These are phyloP conservation scores for Xerocomus amazonicus DNA, from an alignment of 1,284 basidiomycete species.

Conservation along the genomic window DNA sequence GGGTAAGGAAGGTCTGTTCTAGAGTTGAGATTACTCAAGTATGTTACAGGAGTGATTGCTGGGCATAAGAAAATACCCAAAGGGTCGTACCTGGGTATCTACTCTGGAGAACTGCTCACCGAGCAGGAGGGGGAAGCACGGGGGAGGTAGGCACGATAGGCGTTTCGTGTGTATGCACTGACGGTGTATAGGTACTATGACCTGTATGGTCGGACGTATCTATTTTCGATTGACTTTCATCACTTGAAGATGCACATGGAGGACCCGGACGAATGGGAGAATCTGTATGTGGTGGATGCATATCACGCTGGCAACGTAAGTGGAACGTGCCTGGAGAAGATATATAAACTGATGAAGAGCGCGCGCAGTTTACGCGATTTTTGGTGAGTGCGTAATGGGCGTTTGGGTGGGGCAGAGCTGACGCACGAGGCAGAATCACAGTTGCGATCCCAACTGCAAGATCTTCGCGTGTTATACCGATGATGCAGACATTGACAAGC, in stretches of 20 bases:
- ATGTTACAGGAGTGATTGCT: constrained; percentile 59
- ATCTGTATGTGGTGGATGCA: constrained; percentile 69
- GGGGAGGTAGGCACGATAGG: constrained; percentile 49
- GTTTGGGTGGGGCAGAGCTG: constrained; percentile 4
- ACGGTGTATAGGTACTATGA: constrained; percentile 62
- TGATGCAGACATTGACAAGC: constrained; percentile 56
- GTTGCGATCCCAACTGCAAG: constrained; percentile 81
- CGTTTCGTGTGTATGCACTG: background rate
- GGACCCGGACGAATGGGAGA: constrained; percentile 35
- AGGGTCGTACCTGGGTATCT: constrained; percentile 78
- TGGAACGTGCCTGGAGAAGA: background rate
- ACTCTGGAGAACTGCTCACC: constrained; percentile 79
- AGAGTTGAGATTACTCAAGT: background rate
- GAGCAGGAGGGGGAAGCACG: constrained; percentile 65
- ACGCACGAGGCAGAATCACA: constrained; percentile 67
- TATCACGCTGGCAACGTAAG: constrained; percentile 85
- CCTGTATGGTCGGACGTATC: constrained; percentile 74
- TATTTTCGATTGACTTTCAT: constrained; percentile 80
- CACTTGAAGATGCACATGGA: constrained; percentile 46
- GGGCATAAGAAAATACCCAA: constrained; percentile 57
- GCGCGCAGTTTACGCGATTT: constrained; percentile 63
- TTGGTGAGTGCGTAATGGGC: constrained; percentile 41
- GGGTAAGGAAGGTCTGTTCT: constrained; percentile 45
- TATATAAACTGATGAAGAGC: constrained; percentile 10
- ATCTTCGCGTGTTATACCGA: constrained; percentile 72